These are phyloP conservation scores for Pseudoscleropodium purum DNA, from an alignment of 225 moss, liverwort and hornwort species.

Conservation along the genomic window DNA sequence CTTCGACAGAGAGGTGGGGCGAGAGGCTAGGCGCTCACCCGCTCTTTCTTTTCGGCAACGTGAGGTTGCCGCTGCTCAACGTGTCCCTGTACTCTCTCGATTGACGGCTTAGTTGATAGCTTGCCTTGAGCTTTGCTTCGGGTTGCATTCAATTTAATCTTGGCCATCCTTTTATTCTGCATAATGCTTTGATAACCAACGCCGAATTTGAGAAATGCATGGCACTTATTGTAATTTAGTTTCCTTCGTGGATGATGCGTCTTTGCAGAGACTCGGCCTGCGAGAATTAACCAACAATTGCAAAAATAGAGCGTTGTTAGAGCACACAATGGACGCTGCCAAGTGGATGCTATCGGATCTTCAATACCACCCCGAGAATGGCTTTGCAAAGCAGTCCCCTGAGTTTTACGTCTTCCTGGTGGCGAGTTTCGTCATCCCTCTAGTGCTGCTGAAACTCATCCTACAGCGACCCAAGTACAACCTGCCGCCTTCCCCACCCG, in stretches of 20 bases:
- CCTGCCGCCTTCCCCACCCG: slow-evolving; percentile 33
- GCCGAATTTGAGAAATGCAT: not conserved
- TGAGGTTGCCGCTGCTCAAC: too few relatives aligned
- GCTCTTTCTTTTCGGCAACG: too few relatives aligned
- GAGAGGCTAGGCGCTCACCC: too few relatives aligned
- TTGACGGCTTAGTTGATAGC: not conserved
- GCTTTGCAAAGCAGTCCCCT: not conserved
- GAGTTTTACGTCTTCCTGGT: not conserved
- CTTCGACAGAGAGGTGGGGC: too few relatives aligned
- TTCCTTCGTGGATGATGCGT: not conserved
- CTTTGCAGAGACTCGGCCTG: not conserved
- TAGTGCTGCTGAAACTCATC: not conserved
- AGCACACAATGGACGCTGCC: not conserved
- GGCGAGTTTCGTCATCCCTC: not conserved
- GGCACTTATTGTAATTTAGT: not conserved
- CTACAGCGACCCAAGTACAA: not conserved
- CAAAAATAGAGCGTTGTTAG: not conserved
- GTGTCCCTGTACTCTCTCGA: not conserved
- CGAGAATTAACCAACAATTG: not conserved
- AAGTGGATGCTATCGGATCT: not conserved
- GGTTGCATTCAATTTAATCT: not conserved
- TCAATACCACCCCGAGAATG: not conserved
- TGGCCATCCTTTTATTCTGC: not conserved
- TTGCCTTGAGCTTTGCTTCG: not conserved
- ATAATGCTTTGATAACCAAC: not conserved